Conservation (phyloP, 2,329 filamentous ascomycete species). For the Colletotrichum liriopes region DNA sequence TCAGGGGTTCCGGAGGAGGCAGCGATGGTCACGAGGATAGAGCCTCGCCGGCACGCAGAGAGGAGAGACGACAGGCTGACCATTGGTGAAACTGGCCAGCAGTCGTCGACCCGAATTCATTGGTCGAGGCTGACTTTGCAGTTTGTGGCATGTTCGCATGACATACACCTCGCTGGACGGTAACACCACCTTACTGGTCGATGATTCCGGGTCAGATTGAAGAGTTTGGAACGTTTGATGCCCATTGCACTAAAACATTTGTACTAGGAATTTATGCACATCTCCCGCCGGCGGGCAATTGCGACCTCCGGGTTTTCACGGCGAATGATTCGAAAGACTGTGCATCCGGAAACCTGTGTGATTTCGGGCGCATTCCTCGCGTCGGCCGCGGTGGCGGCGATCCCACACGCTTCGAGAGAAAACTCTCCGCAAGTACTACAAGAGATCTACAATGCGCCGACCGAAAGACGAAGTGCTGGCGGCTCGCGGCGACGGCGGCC, state of each 20-base stretch:
- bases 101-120: neutral
- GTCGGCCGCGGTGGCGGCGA: conserved; percentile 27
- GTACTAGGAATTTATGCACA: conserved; percentile 8
- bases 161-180: conserved; percentile 19
- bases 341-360: neutral
- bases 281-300: neutral
- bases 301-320: neutral
- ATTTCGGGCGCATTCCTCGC: conserved; percentile 13
- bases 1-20: conserved; percentile 20
- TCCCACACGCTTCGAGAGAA: conserved; percentile 21
- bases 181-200: conserved; percentile 5
- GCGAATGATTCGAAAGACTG: neutral
- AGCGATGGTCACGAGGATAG: conserved; percentile 33
- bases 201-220: neutral
- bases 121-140: conserved; percentile 15
- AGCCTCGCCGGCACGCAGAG: conserved; percentile 29
- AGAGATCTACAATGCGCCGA: conserved; percentile 30
- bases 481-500: neutral
- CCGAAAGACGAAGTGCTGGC: conserved; percentile 2
- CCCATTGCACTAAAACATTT: conserved; percentile 19
- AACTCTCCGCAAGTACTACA: conserved; percentile 13
- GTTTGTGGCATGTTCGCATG: conserved; percentile 36
- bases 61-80: conserved; percentile 14
- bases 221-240: conserved; percentile 10
- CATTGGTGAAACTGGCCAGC: neutral